Percentiles rank a stretch among this genome's conserved stretches.
phyloP scores from a whole-genome alignment of 352 stramenopile genomes.

The Globisporangium paroecandrum region DNA sequence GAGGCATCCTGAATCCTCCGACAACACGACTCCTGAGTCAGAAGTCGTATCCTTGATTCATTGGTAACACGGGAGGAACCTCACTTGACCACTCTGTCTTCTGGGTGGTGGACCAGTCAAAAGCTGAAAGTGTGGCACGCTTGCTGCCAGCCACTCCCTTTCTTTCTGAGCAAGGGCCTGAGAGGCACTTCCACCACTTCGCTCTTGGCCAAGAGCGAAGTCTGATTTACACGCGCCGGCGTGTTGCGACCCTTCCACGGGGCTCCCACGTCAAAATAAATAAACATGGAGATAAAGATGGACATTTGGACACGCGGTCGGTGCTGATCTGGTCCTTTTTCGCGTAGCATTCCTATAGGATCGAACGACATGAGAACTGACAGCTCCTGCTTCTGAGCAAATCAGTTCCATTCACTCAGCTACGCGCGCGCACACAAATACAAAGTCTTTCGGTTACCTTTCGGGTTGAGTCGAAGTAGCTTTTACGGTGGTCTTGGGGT shows the following conservation, averaged over 20 bases:
- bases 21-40: not conserved
- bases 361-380: not conserved
- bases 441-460: not conserved
- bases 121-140: not conserved
- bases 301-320: not conserved
- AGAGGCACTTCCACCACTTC: not conserved
- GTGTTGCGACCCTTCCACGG: not conserved
- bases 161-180: not conserved
- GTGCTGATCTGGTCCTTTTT: not conserved
- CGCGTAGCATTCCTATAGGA: not conserved
- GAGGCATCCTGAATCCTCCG: not conserved
- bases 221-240: not conserved
- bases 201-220: not conserved
- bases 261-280: not conserved
- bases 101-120: not conserved
- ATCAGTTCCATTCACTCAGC: not conserved
- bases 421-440: not conserved
- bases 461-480: not conserved
- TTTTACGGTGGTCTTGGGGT: not conserved
- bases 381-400: not conserved
- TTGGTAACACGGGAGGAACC: not conserved
- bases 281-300: not conserved
- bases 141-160: not conserved
- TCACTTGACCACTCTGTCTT: not conserved
- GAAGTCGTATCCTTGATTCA: not conserved